Base-by-base conservation (phyloP, 2,329 filamentous ascomycete genomes). In the Cadophora malorum region DNA sequence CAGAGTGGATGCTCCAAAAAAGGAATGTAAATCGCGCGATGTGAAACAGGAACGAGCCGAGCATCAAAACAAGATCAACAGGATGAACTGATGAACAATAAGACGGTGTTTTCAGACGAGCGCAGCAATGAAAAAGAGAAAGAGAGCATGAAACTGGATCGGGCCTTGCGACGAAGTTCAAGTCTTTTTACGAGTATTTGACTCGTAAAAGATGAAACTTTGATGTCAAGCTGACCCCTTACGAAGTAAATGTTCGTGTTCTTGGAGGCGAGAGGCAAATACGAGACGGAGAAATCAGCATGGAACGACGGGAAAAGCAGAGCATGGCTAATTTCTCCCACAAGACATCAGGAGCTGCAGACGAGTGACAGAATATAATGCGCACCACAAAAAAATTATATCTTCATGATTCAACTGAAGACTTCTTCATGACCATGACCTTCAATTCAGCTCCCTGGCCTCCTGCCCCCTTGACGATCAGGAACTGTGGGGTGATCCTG, bases 181-280 rank as follows among this genome's bases (percentile, higher is more conserved):
- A 28, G 28, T 28, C 28, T n/a, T n/a, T n/a, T n/a, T n/a, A 35
- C 16, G 3, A 14, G 41, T 5, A 1, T 19, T 45, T 45, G 41
- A 45, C 12, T 45, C 16, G 41, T 45, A 19, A 45, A 14, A 14
- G 12, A 19, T 45, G 12, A 21, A 49, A 49, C 2, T 49, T 9
- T 21, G 45, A n/a, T 49, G n/a, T n/a, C n/a, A 21, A 19, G 45
- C 45, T 49, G 19, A 21, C 45, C 14, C 9, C 19, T 21, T n/a
- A n/a, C n/a, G n/a, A n/a, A n/a, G n/a, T n/a, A n/a, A n/a, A n/a
- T n/a, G 31, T 38, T 58, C 55, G 55, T 58, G 55, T 58, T 58
- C 33, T 58, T 9, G 53, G 55, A 38, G 55, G 33, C 55, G 55
- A 58, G 19, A 38, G n/a, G 55, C 38, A 35, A 58, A 58, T 38